These are phyloP conservation scores for Prunella vulgaris DNA, from an alignment of 257 asterid genomes.

Conservation along the genomic window DNA sequence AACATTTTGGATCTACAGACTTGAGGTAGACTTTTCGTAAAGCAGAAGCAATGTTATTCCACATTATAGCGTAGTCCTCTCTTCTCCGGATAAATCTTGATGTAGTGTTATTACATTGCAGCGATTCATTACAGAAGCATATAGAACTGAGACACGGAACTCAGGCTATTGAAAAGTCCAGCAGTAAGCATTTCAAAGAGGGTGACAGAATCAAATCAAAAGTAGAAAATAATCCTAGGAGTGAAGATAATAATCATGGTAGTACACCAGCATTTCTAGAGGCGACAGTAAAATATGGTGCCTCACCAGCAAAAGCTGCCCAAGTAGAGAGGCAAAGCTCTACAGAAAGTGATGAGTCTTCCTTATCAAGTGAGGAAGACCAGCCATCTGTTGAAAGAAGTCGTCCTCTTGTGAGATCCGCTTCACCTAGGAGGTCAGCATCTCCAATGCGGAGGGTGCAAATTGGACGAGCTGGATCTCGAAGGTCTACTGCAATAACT, in stretches of 20 bases:
- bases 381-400: constrained; percentile 67
- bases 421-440: constrained; percentile 95
- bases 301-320: constrained; percentile 92
- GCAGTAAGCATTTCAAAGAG: constrained; percentile 24
- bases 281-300: constrained; percentile 56
- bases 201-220: constrained; percentile 24
- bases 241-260: constrained; percentile 24
- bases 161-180: constrained; percentile 20
- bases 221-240: constrained; percentile 28
- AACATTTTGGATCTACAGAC: constrained; percentile 69
- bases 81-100: neutral
- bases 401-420: constrained; percentile 60
- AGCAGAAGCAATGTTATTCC: constrained; percentile 12
- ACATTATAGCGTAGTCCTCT: constrained; percentile 3
- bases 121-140: constrained; percentile 58
- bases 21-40: constrained; percentile 47
- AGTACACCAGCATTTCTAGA: constrained; percentile 33
- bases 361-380: constrained; percentile 79
- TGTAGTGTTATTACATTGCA: constrained; percentile 31
- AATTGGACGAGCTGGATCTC: constrained; percentile 88
- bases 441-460: constrained; percentile 99
- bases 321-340: constrained; percentile 78
- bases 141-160: constrained; percentile 38
- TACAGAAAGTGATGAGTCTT: constrained; percentile 63
- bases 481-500: constrained; percentile 85